Evolutionary conservation across 192 early-diverging fungal species (phyloP), one percentile per base, ranked within the genome.

Genomic region (Coemansia sp.): DNA sequence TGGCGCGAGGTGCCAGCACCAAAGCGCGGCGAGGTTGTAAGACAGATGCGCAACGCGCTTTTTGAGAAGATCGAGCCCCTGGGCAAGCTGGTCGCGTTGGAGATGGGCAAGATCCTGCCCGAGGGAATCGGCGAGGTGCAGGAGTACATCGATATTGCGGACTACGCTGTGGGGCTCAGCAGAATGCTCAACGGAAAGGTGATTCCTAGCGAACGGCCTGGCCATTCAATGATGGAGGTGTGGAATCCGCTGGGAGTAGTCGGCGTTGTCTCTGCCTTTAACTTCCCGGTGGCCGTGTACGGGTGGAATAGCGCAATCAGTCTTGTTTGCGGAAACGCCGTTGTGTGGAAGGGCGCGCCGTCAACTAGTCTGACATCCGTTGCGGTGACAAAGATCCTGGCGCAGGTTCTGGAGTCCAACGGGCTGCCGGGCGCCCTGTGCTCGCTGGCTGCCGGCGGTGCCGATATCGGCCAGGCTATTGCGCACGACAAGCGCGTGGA

Each of bases 81-180:
- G 45, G 96, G 94, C n/a, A 85, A 83, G 21, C 84, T 98, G 18
- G 93, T 98, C 10, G 82, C 94, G 12, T 77, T 97, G 48, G 95
- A 98, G 81, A 94, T 98, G 88, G 96, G 96, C 70, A 98, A 98
- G 84, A 95, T 98, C 65, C 63, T 91, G 61, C 87, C 94, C 13
- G 96, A 98, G 77, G 96, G 94, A 32, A 82, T 94, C 21, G 95
- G 96, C 43, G 96, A 98, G 69, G 89, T 98, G 40, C 96, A 98
- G 71, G 96, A 98, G 82, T 98, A 95, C 84, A 89, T 98, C 67
- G 96, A 98, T 75, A 90, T 98, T 59, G 88, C 90, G 32, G 96
- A 98, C 68, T 95, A 90, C 60, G 94, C 96, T 13, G 77, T 95
- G 6, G 96, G 96, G 22, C 84, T 98, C 6, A 87, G 88, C 43